phyloP scores from a whole-genome alignment of 2,329 filamentous ascomycete genomes.

The Hypomyces rosellus region DNA sequence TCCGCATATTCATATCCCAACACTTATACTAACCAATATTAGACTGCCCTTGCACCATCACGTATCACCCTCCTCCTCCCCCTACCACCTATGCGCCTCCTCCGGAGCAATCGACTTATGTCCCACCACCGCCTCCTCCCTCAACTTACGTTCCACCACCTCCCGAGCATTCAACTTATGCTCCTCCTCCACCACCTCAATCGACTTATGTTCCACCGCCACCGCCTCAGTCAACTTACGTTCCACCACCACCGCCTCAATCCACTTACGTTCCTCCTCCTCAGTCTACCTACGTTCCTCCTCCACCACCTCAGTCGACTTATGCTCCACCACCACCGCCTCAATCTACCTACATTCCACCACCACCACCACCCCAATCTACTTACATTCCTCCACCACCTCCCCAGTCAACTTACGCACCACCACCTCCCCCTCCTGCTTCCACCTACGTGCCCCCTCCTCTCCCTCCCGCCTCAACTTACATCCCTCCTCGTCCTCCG shows the following conservation, averaged over 20 bases:
- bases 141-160: background rate
- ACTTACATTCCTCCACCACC: constrained; percentile 7
- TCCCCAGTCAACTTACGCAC: too few species aligned
- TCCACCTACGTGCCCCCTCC: background rate
- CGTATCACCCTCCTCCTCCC: constrained; percentile 17
- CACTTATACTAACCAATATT: constrained; percentile 18
- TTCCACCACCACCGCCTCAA: background rate
- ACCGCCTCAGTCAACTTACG: background rate
- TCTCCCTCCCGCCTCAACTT: background rate
- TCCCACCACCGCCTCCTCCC: too few species aligned
- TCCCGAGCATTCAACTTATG: background rate
- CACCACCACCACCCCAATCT: constrained; percentile 10
- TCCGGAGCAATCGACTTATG: background rate
- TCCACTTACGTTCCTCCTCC: too few species aligned
- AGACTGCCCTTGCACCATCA: constrained; percentile 44
- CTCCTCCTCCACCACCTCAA: too few species aligned
- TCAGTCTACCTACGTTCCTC: background rate
- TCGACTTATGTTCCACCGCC: background rate
- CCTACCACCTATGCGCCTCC: background rate
- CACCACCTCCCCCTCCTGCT: constrained; percentile 9
- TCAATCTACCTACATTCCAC: constrained; percentile 7
- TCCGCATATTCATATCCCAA: background rate
- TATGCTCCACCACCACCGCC: constrained; percentile 7
- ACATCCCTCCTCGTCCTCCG: constrained; percentile 7
- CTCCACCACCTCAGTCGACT: constrained; percentile 10